These are phyloP conservation scores for Silene noctiflora DNA, from an alignment of 179 eudicot genomes.

Conservation along the genomic window DNA sequence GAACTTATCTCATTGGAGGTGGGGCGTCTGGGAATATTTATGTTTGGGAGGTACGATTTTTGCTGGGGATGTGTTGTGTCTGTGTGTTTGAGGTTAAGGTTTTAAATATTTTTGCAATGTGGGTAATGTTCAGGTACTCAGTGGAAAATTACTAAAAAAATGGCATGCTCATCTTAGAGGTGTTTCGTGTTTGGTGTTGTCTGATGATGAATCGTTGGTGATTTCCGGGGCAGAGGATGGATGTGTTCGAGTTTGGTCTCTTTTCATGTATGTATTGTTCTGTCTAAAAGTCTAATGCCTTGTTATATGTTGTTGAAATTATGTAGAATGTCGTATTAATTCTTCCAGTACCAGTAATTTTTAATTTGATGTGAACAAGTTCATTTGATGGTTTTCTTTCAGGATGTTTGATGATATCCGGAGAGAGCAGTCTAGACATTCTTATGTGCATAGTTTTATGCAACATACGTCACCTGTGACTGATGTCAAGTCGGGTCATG, in stretches of 20 bases:
- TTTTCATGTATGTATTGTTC: slow-evolving; percentile 43
- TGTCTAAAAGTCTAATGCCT: neutral
- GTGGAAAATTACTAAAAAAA: slow-evolving; percentile 72
- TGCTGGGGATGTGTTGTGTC: neutral
- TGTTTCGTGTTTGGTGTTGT: slow-evolving; percentile 62
- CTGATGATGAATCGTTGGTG: slow-evolving; percentile 74
- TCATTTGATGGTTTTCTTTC: slow-evolving; percentile 8
- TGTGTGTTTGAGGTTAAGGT: neutral
- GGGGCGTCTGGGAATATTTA: slow-evolving; percentile 73
- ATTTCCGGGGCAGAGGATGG: slow-evolving; percentile 94
- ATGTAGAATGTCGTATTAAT: neutral
- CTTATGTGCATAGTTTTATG: slow-evolving; percentile 57
- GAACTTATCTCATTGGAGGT: slow-evolving; percentile 77
- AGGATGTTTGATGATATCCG: slow-evolving; percentile 72
- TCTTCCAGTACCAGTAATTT: neutral
- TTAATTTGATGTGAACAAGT: neutral
- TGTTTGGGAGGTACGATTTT: slow-evolving; percentile 69
- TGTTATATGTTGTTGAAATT: neutral
- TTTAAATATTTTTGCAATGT: neutral
- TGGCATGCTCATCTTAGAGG: slow-evolving; percentile 91
- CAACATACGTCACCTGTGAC: slow-evolving; percentile 59
- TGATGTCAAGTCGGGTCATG: slow-evolving; percentile 67
- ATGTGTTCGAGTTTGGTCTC: slow-evolving; percentile 78
- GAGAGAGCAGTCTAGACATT: slow-evolving; percentile 51
- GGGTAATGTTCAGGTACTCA: slow-evolving; percentile 46